A percentile compares a stretch with the other conserved stretches of the same genome.
Evolutionary conservation across 2,329 filamentous ascomycete genomes (phyloP).

Genomic region (Paraconiothyrium brasiliense): DNA sequence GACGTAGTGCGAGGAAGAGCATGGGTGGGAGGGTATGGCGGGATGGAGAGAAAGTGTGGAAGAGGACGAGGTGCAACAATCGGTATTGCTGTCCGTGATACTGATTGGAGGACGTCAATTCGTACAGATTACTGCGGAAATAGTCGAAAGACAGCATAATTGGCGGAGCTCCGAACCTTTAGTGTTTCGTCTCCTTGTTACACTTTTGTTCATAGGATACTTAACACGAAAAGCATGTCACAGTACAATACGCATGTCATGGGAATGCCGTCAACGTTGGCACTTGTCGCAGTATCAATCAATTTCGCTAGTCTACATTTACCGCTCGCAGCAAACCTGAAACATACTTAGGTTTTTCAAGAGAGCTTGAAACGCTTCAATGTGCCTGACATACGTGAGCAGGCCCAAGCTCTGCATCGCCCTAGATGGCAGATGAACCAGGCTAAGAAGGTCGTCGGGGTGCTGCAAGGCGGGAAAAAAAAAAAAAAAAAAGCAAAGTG

Average conservation of each 20-base stretch:
- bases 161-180: neutral
- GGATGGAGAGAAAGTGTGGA: neutral
- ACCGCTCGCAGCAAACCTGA: neutral
- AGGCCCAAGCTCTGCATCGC: neutral
- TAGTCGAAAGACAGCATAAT: neutral
- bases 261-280: no score
- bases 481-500: neutral
- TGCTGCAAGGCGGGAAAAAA: neutral
- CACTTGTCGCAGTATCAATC: neutral
- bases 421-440: neutral
- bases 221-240: neutral
- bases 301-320: neutral
- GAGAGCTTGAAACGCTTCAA: neutral
- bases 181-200: neutral
- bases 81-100: neutral
- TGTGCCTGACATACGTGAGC: neutral
- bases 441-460: neutral
- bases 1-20: slow-evolving; percentile 25
- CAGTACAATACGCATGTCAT: neutral
- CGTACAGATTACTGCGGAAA: neutral
- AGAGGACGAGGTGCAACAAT: neutral
- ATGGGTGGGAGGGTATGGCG: neutral
- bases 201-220: neutral
- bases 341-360: neutral
- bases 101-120: neutral